Conservation (phyloP, 2,329 filamentous ascomycete species). For the Diaporthe humulicola region DNA sequence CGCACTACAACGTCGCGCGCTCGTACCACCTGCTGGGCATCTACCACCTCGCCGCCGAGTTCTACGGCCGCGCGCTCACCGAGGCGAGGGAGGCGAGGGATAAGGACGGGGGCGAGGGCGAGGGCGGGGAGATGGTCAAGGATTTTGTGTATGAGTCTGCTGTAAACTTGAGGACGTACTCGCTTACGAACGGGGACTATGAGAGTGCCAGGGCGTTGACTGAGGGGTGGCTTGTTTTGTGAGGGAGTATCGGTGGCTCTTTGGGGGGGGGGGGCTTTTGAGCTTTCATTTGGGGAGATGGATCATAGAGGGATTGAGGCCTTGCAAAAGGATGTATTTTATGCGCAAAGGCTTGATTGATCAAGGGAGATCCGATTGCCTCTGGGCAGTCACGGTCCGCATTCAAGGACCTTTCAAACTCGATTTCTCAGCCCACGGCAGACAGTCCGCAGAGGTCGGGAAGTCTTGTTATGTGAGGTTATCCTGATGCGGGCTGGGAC, state of each 20-base stretch:
- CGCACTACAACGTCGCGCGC: constrained; percentile 84
- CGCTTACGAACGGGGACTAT: constrained; percentile 73
- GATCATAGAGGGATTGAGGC: not conserved
- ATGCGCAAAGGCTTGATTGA: not conserved
- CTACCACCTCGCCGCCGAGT: constrained; percentile 77
- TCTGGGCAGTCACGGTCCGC: not conserved
- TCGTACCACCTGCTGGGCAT: constrained; percentile 83
- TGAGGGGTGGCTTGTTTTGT: constrained; percentile 69
- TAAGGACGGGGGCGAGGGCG: constrained; percentile 20
- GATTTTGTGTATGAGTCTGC: constrained; percentile 79
- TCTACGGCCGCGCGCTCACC: constrained; percentile 70
- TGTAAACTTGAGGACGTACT: constrained; percentile 79
- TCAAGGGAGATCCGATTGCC: not conserved
- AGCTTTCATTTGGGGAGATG: not conserved
- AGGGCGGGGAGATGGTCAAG: constrained; percentile 54
- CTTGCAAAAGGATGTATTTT: constrained; percentile 6
- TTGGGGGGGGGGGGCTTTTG: no score
- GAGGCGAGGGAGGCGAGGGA: constrained; percentile 47
- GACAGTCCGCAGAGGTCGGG: no score
- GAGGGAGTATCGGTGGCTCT: not conserved
- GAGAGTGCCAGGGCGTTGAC: constrained; percentile 72
- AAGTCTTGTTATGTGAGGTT: not conserved
- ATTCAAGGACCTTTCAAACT: no score
- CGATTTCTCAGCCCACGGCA: no score
- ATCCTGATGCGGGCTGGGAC: no score